Base-by-base conservation (phyloP, 345 rosid species). In the Aegle marmelos region DNA sequence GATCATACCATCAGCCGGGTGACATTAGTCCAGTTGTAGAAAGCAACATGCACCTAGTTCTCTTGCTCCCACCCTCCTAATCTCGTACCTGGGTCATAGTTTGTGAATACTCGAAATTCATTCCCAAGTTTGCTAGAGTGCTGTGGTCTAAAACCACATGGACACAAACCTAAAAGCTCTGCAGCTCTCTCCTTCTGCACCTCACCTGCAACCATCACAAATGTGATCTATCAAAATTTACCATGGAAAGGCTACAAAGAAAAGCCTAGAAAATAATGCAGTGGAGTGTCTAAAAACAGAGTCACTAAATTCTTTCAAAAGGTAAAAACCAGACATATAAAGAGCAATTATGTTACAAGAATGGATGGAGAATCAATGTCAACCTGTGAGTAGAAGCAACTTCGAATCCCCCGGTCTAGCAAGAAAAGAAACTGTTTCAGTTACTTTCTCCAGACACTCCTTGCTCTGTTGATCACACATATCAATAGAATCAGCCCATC, bases 371-470 rank as follows among this genome's bases (percentile, higher is more conserved):
- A 34, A 75, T 67, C 63, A 77, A 19, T 39, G 22, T 10, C 68
- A 83, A 95, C 99, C 99, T 83, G 99, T 95, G 77, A 95, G 97
- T 66, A 95, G 90, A 81, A 95, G 97, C 80, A 92, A 69, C 82
- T 75, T 60, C 34, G 87, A 85, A 54, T 88, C 79, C 41, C 68
- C 83, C 5, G 90, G 90, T 30, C 31, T 84, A 1, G 90, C 84
- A 9, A 95, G 98, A 87, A 86, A 88, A 24, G 92, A 82, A 78
- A 91, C 68, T 50, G 98, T 90, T 79, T 89, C 85, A 33, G 88
- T 58, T 77, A 93, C 91, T 76, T 92, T 93, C 79, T 93, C 97
- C 82, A 95, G 74, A 72, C 99, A 95, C 81, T 95, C 97, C 79
- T 76, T 79, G 83, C 99, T 95, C 98, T 93, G 90, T 73, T 76